These are phyloP conservation scores for Trichoderma sp. DNA, from an alignment of 2,329 filamentous ascomycete genomes.

Conservation along the genomic window DNA sequence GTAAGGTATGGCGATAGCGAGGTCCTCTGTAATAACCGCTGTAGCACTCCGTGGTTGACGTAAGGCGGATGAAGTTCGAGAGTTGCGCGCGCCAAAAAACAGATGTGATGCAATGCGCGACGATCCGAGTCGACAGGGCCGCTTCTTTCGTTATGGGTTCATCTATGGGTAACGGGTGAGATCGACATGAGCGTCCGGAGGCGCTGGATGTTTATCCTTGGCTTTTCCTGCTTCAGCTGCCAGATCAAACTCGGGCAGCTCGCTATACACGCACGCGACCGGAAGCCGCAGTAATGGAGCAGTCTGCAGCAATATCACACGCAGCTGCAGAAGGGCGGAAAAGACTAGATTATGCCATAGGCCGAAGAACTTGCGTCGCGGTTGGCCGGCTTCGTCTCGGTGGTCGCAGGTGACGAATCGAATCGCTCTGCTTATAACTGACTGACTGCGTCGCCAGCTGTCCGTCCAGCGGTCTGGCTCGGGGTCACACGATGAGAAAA, in stretches of 20 bases:
- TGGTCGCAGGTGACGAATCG: constrained; percentile 13
- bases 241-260: constrained; percentile 15
- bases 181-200: constrained; percentile 14
- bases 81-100: not conserved
- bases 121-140: not conserved
- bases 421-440: constrained; percentile 13
- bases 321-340: not conserved
- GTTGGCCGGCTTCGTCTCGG: constrained; percentile 14
- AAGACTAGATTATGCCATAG: not conserved
- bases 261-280: constrained; percentile 9
- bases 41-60: not conserved
- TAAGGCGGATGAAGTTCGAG: not conserved
- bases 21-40: not conserved
- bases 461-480: constrained; percentile 17
- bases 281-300: not conserved
- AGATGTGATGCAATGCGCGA: constrained; percentile 1
- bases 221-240: constrained; percentile 8
- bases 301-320: constrained; percentile 2
- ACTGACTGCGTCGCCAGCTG: not conserved
- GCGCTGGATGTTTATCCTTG: not conserved
- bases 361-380: not conserved
- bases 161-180: constrained; percentile 17
- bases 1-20: too few relatives aligned
- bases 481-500: constrained; percentile 4
- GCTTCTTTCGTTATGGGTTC: constrained; percentile 19